Conservation (phyloP, 306 rosid species). For the Coriaria nepalensis region DNA sequence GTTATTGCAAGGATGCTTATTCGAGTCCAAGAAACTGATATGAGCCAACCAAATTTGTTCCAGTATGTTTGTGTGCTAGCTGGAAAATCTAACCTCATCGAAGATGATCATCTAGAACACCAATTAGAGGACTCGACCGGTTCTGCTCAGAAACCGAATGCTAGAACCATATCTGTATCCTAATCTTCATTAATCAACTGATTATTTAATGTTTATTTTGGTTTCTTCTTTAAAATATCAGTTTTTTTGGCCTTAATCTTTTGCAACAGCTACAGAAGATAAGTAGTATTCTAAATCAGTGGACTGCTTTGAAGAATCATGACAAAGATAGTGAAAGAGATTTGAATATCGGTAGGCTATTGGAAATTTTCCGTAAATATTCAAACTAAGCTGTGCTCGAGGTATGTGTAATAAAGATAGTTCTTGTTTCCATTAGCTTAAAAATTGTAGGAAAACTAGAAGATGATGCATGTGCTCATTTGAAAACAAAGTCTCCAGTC, state of each 20-base stretch:
- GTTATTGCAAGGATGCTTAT: conserved; percentile 49
- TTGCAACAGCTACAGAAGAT: conserved; percentile 49
- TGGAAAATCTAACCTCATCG: conserved; percentile 55
- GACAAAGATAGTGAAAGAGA: conserved; percentile 19
- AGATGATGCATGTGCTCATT: neutral
- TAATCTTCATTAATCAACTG: conserved; percentile 7
- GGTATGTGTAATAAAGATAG: no score
- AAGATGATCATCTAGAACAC: conserved; percentile 68
- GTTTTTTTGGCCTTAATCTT: conserved; percentile 36
- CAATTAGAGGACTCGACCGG: conserved; percentile 23
- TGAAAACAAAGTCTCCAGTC: conserved; percentile 58
- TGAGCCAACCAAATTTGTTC: conserved; percentile 36
- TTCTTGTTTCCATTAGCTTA: neutral
- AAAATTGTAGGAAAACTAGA: no score
- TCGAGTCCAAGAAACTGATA: conserved; percentile 43
- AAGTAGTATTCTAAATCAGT: conserved; percentile 45
- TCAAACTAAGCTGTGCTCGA: conserved; percentile 23
- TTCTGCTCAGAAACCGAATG: conserved; percentile 23
- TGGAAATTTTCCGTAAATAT: conserved; percentile 52
- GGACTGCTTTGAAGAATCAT: conserved; percentile 44
- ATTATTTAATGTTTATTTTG: neutral
- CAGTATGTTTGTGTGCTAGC: conserved; percentile 47
- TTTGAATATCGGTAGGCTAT: conserved; percentile 31
- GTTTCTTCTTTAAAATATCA: conserved; percentile 3
- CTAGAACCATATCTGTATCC: conserved; percentile 80